These are phyloP conservation scores for Ceratobasidium sp. DNA, from an alignment of 1,284 basidiomycete species.

Conservation along the genomic window DNA sequence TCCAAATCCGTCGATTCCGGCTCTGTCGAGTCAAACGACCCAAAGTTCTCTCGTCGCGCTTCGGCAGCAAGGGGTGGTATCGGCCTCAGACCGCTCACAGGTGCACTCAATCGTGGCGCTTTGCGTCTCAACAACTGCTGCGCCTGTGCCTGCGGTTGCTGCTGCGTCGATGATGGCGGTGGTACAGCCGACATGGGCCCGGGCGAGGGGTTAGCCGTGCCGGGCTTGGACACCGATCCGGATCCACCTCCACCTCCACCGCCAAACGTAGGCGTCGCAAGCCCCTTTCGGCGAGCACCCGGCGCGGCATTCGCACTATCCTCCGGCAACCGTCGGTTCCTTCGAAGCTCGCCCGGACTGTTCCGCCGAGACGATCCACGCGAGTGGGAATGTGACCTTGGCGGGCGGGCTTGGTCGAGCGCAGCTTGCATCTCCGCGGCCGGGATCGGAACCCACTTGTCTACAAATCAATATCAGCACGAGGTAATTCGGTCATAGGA, in stretches of 20 bases:
- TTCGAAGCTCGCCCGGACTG: conserved; percentile 32
- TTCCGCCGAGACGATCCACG: conserved; percentile 35
- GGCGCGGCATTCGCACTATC: not conserved
- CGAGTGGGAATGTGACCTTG: conserved; percentile 34
- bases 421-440: conserved; percentile 59
- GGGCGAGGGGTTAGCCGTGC: conserved; percentile 37
- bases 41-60: conserved; percentile 3
- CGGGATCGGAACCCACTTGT: conserved; percentile 59
- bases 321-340: conserved; percentile 22
- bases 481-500: not conserved
- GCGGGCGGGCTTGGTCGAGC: conserved; percentile 55
- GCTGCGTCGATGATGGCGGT: not conserved
- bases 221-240: conserved; percentile 11
- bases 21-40: conserved; percentile 22
- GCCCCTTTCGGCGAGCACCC: conserved; percentile 10
- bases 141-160: not conserved
- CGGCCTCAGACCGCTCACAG: conserved; percentile 14
- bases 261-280: conserved; percentile 32
- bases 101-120: conserved; percentile 11
- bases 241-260: not conserved
- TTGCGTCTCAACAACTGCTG: conserved; percentile 25
- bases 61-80: conserved; percentile 16
- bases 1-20: conserved; percentile 10
- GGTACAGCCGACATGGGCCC: conserved; percentile 6
- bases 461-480: conserved; percentile 50